A percentile compares a stretch with the other conserved stretches of the same genome.
Conservation (phyloP, 2,329 filamentous ascomycete species). For the Fusarium praegraminearum region DNA sequence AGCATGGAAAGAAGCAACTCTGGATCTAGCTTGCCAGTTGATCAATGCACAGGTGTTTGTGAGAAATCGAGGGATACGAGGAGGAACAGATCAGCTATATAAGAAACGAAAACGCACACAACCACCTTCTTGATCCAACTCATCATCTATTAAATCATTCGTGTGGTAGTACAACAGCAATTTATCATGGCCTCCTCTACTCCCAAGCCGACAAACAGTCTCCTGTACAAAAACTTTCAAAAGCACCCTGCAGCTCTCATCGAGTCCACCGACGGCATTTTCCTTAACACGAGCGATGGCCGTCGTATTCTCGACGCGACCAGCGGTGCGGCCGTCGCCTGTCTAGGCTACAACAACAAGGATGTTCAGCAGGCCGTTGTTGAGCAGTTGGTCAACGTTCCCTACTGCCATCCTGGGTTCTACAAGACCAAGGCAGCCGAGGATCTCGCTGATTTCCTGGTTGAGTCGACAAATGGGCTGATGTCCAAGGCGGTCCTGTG, state of each 20-base stretch:
- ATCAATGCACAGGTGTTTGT: not conserved
- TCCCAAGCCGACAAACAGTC: constrained; percentile 35
- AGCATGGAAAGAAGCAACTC: not conserved
- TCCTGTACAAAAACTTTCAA: constrained; percentile 44
- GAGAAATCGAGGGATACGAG: not conserved
- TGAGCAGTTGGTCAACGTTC: constrained; percentile 35
- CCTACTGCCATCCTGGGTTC: constrained; percentile 40
- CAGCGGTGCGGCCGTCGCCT: constrained; percentile 43
- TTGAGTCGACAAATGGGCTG: constrained; percentile 33
- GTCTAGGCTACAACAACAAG: constrained; percentile 41
- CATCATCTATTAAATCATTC: not conserved
- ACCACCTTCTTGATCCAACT: not conserved
- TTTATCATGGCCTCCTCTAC: constrained; percentile 25
- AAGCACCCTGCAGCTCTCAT: constrained; percentile 40
- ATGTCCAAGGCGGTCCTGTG: constrained; percentile 43
- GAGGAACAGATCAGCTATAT: constrained; percentile 5
- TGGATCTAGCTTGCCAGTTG: not conserved
- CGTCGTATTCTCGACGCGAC: constrained; percentile 43
- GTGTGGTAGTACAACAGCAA: not conserved
- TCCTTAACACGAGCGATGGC: constrained; percentile 40
- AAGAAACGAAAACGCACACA: not conserved
- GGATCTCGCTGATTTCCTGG: constrained; percentile 38
- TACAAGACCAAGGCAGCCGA: constrained; percentile 41
- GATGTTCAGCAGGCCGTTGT: constrained; percentile 41
- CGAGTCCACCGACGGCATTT: constrained; percentile 36